Percentiles rank a stretch among this genome's conserved stretches.
These are phyloP conservation scores for Pseudogymnoascus sp. DNA, from an alignment of 2,329 filamentous ascomycete species.

Conservation along the genomic window DNA sequence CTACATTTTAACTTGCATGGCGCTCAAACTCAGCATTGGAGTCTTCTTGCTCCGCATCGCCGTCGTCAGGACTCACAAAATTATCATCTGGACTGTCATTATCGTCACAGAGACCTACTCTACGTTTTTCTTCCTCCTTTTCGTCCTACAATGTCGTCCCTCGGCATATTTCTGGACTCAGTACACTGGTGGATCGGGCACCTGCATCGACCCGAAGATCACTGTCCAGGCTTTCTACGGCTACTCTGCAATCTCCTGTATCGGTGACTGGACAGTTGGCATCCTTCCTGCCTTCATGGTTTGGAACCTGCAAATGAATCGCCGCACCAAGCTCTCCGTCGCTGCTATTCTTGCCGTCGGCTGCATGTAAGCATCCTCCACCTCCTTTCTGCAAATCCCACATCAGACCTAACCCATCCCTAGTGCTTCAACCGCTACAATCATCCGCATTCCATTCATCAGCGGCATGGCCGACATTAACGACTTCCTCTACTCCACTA, in stretches of 20 bases:
- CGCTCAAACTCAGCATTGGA: slow-evolving; percentile 36
- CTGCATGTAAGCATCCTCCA: slow-evolving; percentile 35
- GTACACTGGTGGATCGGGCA: slow-evolving; percentile 31
- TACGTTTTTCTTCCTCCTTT: slow-evolving; percentile 38
- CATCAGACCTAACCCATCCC: slow-evolving; percentile 9
- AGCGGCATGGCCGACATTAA: slow-evolving; percentile 29
- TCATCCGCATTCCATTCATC: slow-evolving; percentile 39
- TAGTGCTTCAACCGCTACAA: slow-evolving; percentile 36
- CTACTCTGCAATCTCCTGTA: slow-evolving; percentile 39
- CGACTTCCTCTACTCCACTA: slow-evolving; percentile 35
- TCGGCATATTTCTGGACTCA: slow-evolving; percentile 43
- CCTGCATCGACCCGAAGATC: slow-evolving; percentile 34
- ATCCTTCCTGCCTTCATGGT: slow-evolving; percentile 44
- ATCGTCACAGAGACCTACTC: slow-evolving; percentile 30
- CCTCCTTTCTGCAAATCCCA: neutral
- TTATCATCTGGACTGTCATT: slow-evolving; percentile 33
- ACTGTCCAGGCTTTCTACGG: slow-evolving; percentile 38
- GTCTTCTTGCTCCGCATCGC: slow-evolving; percentile 37
- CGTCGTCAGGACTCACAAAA: slow-evolving; percentile 28
- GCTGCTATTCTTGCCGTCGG: slow-evolving; percentile 43
- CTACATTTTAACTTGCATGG: slow-evolving; percentile 35
- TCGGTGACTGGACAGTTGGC: slow-evolving; percentile 43
- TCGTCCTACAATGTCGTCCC: slow-evolving; percentile 44
- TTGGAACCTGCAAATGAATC: slow-evolving; percentile 43
- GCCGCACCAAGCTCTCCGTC: slow-evolving; percentile 39